Evolutionary conservation across 2,329 filamentous ascomycete species (phyloP), one percentile per base, ranked within the genome.

Genomic region (Gnomoniopsis smithogilvyi): DNA sequence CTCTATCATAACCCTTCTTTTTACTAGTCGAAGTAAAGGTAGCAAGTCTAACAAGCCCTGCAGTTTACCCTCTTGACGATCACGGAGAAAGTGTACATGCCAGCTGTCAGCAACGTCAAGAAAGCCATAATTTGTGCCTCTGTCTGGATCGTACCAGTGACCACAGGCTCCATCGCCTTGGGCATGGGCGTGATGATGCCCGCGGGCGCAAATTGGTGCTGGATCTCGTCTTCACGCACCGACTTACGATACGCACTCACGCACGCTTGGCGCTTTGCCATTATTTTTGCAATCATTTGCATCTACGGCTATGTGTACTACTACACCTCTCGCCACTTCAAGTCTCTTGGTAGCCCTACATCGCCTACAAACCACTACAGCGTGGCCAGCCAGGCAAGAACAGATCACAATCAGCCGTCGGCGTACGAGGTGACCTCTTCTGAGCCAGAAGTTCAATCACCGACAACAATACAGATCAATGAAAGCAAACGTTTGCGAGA

Each of bases 261-360:
- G 0, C 77, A 80, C 59, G 76, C 72, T 47, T 79, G 76, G 77
- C 73, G 77, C 4, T 71, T 79, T 51, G 68, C 70, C 8, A 74
- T 79, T 33, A 76, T 79, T 47, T 60, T 74, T 38, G 63, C 65
- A 4, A 76, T 74, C 1, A 69, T 78, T 19, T 63, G 59, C 30
- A 74, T 78, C 19, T 79, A 79, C 55, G 66, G 70, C 1, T 78
- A 76, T 58, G 71, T 80, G 22, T 77, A 75, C 64, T 61, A 71
- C 43, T 71, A 72, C 56, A 66, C 75, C n/a, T 62, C 58, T 12
- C 51, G 62, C 15, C 63, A 64, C 53, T 69, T 67, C 60, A 64
- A 63, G 8, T 49, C 54, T 4, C 54, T 65, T 30, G 58, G 51
- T 43, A 52, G 24, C 19, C 14, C 19, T 3, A 41, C 58, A 3